Conservation (phyloP, 768 basidiomycete species). For the Polyporus arcularius region DNA sequence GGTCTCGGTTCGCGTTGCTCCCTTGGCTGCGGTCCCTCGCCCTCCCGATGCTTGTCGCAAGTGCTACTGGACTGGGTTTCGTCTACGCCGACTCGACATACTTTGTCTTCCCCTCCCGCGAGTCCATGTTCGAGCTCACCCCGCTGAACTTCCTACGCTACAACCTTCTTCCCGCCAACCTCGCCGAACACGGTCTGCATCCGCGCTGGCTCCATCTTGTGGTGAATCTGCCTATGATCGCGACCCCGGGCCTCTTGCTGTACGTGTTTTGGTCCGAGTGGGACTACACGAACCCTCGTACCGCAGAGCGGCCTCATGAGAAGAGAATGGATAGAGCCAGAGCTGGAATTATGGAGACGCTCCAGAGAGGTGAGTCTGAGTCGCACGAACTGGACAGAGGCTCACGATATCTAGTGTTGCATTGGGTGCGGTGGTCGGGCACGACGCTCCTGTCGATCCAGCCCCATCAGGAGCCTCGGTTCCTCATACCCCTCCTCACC, state of each 20-base stretch:
- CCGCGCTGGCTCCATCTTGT: slow-evolving; percentile 41
- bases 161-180: slow-evolving; percentile 38
- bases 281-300: slow-evolving; percentile 3
- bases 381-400: not conserved
- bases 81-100: slow-evolving; percentile 35
- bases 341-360: slow-evolving; percentile 6
- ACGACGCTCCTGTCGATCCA: slow-evolving; percentile 34
- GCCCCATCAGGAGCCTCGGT: slow-evolving; percentile 43
- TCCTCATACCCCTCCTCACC: slow-evolving; percentile 38
- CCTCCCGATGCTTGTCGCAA: slow-evolving; percentile 27
- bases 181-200: slow-evolving; percentile 41
- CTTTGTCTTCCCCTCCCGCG: slow-evolving; percentile 27
- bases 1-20: not conserved
- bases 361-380: slow-evolving; percentile 3
- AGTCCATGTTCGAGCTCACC: slow-evolving; percentile 29
- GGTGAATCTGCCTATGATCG: slow-evolving; percentile 42
- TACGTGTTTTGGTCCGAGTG: slow-evolving; percentile 23
- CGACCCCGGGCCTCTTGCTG: slow-evolving; percentile 36
- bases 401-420: slow-evolving; percentile 23
- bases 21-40: slow-evolving; percentile 15
- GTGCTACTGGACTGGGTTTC: slow-evolving; percentile 17
- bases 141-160: slow-evolving; percentile 42
- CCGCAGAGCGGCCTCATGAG: not conserved
- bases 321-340: not conserved
- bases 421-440: slow-evolving; percentile 33